Base-by-base conservation (phyloP, 345 rosid genomes). In the Hypericum androsaemum region DNA sequence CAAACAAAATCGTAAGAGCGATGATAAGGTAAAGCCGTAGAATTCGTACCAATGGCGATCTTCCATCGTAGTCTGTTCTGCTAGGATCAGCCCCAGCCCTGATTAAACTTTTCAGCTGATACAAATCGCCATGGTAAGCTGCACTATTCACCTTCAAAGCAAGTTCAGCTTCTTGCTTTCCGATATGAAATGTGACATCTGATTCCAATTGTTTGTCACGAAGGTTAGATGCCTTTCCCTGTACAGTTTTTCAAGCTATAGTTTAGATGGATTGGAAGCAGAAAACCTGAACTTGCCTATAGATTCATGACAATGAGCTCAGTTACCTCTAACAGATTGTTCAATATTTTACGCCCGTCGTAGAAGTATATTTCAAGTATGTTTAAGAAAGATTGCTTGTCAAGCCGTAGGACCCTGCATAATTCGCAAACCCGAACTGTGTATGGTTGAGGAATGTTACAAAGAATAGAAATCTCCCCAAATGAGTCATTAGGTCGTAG, bases 111-210 rank as follows among this genome's bases (percentile, higher is more conserved):
- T 83, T 85, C 43, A 88, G 82, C 73, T 83, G 87, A 70, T 72
- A 68, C 37, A 83, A 50, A 53, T 94, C 97, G 55, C 99, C 97
- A 62, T 94, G 69, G 61, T 71, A 83, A 65, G 95, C 87, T 50
- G 92, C 84, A 70, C 64, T 88, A 59, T 85, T 94, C 55, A 94
- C 83, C 58, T 77, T 85, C 53, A 88, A 68, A 56, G 97, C 94
- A 64, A 88, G 95, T 64, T 94, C 99, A 55, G 85, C 82, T 77
- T 94, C 99, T 77, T 94, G 99, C 74, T 76, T 88, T 47, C 78
- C 88, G 38, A 94, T 88, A 58, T 94, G 94, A 74, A 83, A 73
- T 64, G 83, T 61, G 58, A 94, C 65, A 54, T 94, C 99, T 7
- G 89, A 76, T 67, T 82, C 95, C 57, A 94, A 62, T 61, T 80